A percentile compares a stretch with the other conserved stretches of the same genome.
Evolutionary conservation across 352 stramenopile species (phyloP).

Genomic region (Pythium angustatum): DNA sequence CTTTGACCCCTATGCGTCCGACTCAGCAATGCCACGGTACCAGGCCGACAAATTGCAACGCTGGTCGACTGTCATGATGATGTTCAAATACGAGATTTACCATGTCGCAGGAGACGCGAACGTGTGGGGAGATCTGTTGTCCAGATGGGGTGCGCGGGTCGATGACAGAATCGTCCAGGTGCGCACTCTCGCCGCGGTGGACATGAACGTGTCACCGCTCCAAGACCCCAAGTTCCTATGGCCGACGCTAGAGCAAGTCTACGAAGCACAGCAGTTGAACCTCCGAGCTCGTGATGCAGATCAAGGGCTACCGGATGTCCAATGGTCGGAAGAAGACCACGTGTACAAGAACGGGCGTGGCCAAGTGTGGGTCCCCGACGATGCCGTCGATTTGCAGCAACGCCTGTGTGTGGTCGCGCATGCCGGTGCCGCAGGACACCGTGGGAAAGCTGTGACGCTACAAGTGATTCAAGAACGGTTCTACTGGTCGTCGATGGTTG

Average conservation of each 20-base stretch:
- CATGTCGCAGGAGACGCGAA: constrained; percentile 31
- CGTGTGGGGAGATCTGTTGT: constrained; percentile 36
- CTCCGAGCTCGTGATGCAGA: not conserved
- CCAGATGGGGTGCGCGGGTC: constrained; percentile 20
- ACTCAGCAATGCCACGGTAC: constrained; percentile 17
- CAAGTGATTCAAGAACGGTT: constrained; percentile 17
- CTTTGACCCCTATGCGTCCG: constrained; percentile 26
- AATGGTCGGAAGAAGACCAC: constrained; percentile 6
- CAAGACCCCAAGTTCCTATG: constrained; percentile 20
- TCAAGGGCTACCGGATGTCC: not conserved
- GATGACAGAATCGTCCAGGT: not conserved
- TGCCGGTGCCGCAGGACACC: constrained; percentile 27
- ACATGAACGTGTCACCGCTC: constrained; percentile 15
- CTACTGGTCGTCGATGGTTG: constrained; percentile 11
- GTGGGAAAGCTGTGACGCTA: constrained; percentile 24
- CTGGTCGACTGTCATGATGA: constrained; percentile 25
- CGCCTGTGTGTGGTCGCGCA: constrained; percentile 30
- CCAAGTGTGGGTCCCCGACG: constrained; percentile 29
- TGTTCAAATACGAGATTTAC: constrained; percentile 33
- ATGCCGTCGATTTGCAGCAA: constrained; percentile 27
- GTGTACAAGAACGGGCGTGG: not conserved
- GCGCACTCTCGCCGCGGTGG: constrained; percentile 1
- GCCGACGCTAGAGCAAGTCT: constrained; percentile 13
- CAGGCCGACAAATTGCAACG: constrained; percentile 37
- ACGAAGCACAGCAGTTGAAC: not conserved